Percentiles rank a stretch among this genome's conserved stretches.
phyloP scores from a whole-genome alignment of 345 rosid species.

The Eucalyptus marginata region DNA sequence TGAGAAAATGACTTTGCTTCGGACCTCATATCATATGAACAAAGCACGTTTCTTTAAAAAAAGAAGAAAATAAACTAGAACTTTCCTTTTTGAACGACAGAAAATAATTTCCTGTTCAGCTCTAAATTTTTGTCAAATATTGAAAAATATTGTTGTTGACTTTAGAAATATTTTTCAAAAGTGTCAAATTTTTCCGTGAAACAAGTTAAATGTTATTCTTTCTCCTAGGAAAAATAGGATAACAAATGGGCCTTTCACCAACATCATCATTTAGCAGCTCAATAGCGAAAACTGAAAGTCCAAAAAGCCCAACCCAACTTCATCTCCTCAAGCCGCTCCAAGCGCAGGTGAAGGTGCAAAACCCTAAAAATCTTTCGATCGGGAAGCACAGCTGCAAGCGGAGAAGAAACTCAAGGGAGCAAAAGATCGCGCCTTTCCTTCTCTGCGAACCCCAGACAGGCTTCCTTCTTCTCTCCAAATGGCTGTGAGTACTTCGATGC shows the following conservation, averaged over 20 bases:
- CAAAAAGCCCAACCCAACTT: not conserved
- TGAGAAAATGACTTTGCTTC: accelerated
- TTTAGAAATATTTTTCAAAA: not conserved
- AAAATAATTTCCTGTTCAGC: too few species aligned
- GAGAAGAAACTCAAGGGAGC: not conserved
- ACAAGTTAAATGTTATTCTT: not conserved
- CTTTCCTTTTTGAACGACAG: accelerated
- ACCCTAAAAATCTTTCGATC: not conserved
- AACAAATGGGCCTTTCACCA: not conserved
- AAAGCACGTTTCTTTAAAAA: too few species aligned
- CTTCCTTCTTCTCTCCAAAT: not conserved
- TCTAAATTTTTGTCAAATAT: too few species aligned
- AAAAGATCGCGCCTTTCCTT: not conserved
- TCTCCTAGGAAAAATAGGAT: accelerated
- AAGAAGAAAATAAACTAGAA: not conserved
- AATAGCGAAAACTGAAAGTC: not conserved
- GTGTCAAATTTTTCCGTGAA: not conserved
- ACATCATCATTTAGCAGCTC: not conserved
- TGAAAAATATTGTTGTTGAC: not conserved
- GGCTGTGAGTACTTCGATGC: not conserved
- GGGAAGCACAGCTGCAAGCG: not conserved
- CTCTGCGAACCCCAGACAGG: not conserved
- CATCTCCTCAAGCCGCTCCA: not conserved
- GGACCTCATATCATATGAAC: accelerated
- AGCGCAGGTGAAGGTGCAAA: not conserved